Evolutionary conservation across 495 filamentous ascomycete species (phyloP).

Genomic region (Tuber microsphaerosporum): DNA sequence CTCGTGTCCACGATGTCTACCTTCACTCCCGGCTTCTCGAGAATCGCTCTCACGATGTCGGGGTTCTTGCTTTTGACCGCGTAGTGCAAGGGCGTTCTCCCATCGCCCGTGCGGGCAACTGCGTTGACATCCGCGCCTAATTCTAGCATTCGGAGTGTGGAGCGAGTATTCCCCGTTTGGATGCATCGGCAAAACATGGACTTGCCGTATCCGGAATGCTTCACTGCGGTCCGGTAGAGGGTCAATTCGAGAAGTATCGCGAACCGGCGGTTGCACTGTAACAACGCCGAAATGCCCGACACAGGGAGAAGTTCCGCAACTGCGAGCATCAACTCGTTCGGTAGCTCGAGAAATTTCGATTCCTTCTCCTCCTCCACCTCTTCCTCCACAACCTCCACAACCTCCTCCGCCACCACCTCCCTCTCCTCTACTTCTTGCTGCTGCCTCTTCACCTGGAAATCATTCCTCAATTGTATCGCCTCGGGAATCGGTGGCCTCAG

Average conservation of each 20-base stretch:
- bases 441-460: background rate
- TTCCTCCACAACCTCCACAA: background rate
- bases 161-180: background rate
- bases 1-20: background rate
- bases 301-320: background rate
- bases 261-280: conserved; percentile 3
- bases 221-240: background rate
- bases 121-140: background rate
- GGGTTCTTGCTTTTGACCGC: background rate
- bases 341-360: background rate
- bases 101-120: background rate
- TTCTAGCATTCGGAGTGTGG: background rate
- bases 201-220: background rate
- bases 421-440: background rate
- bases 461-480: background rate
- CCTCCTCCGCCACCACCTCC: background rate
- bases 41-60: background rate
- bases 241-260: background rate
- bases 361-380: background rate
- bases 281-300: background rate
- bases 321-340: background rate
- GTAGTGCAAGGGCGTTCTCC: background rate
- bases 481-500: background rate
- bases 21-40: background rate
- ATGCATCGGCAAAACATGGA: conserved; percentile 4